Base-by-base conservation (phyloP, 768 basidiomycete species). In the Mycena sanguinolenta region DNA sequence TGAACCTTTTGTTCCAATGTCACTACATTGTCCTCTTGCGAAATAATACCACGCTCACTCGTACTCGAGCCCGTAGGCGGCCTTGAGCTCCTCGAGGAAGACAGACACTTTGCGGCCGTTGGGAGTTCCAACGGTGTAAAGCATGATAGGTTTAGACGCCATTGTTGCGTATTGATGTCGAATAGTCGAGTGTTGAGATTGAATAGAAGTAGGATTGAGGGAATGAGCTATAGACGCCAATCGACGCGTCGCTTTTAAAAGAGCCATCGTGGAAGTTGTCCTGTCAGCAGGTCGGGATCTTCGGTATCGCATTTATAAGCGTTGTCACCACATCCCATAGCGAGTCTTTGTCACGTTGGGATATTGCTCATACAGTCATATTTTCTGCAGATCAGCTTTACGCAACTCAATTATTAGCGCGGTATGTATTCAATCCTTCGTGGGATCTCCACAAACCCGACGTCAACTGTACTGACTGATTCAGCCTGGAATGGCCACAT, bases 11-110 rank as follows among this genome's bases (percentile, higher is more conserved):
- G 6, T 34, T 30, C 32, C 44, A 49, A 25, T 28, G 25, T 39
- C 17, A 44, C 23, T 7, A 46, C 21, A n/a, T 9, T n/a, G 1
- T 9, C 44, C 1, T 23, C 8, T 9, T 4, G 21, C 23, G 17
- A 42, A 44, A 23, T 27, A 19, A 12, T n/a, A 63, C 4, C 21
- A 42, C 30, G 55, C 78, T 39, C 72, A 84, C 82, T 81, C 80
- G 62, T 83, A 83, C 14, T 80, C 79, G 4, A 80, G 71, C 19
- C 83, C 83, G 63, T 85, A 84, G 4, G 77, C 77, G 0, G 77
- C 70, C 61, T 77, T 81, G 19, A 92, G 86, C 75, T 92, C 91
- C 75, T 91, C 90, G n/a, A 91, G 84, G 57, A 87, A 81, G 60
- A 87, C 80, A 1, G 87, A 85, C n/a, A 83, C 81, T 73, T 88